Evolutionary conservation across 495 filamentous ascomycete genomes (phyloP).

Genomic region (Xylaria venustula): DNA sequence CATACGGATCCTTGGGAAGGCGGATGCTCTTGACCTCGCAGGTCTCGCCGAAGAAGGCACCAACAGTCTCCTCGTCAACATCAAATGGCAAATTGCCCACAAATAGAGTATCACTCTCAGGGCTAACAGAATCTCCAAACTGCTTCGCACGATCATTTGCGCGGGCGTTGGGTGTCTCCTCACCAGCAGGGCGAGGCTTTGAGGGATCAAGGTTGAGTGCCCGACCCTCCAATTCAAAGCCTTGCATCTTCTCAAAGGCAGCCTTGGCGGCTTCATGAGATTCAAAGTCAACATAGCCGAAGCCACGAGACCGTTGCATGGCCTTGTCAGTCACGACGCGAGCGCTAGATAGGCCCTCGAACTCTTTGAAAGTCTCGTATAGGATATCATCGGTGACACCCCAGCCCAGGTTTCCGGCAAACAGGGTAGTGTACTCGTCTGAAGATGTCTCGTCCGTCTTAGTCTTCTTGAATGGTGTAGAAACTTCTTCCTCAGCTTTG

Average conservation of each 20-base stretch:
- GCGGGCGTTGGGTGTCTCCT: conserved; percentile 53
- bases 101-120: conserved; percentile 84
- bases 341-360: conserved; percentile 71
- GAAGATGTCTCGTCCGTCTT: conserved; percentile 61
- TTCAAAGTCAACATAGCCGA: conserved; percentile 93
- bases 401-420: conserved; percentile 94
- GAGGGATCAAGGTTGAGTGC: conserved; percentile 88
- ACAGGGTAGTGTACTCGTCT: conserved; percentile 65
- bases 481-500: conserved; percentile 71
- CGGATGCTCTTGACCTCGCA: conserved; percentile 73
- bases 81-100: conserved; percentile 91
- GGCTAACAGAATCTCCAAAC: conserved; percentile 74
- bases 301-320: conserved; percentile 84
- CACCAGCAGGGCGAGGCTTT: conserved; percentile 59
- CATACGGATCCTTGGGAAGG: conserved; percentile 81
- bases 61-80: conserved; percentile 71
- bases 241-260: conserved; percentile 80
- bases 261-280: conserved; percentile 65
- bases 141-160: conserved; percentile 66
- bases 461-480: conserved; percentile 71
- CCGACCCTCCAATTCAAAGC: conserved; percentile 78
- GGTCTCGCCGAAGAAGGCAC: conserved; percentile 70
- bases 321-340: conserved; percentile 84
- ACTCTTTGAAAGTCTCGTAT: conserved; percentile 78
- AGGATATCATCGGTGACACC: conserved; percentile 92